A percentile compares a stretch with the other conserved stretches of the same genome.
phyloP scores from a whole-genome alignment of 2,329 filamentous ascomycete species.

The Fusarium citri region DNA sequence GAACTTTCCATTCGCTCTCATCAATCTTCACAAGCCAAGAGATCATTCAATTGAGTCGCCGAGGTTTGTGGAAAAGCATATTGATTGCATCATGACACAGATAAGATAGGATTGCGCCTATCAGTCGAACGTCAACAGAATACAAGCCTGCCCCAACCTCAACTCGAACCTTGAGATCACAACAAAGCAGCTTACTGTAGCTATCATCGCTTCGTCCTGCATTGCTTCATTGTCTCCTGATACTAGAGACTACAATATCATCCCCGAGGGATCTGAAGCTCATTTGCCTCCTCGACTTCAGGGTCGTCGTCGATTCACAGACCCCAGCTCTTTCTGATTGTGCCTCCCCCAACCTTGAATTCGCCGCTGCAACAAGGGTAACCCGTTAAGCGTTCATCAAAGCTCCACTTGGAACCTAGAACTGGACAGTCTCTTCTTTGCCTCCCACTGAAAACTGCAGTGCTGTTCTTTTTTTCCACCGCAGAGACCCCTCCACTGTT shows the following conservation, averaged over 20 bases:
- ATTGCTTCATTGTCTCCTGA: conserved; percentile 8
- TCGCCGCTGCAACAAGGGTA: conserved; percentile 30
- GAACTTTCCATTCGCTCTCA: conserved; percentile 27
- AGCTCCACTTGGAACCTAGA: conserved; percentile 10
- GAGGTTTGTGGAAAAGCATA: conserved; percentile 13
- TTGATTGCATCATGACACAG: not conserved
- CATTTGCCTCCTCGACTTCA: conserved; percentile 15
- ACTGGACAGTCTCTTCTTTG: conserved; percentile 17
- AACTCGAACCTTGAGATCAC: conserved; percentile 11
- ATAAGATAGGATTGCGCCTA: conserved; percentile 9
- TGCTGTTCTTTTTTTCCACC: conserved; percentile 22
- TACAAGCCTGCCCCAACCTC: conserved; percentile 35
- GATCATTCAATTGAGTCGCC: conserved; percentile 3
- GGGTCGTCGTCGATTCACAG: conserved; percentile 18
- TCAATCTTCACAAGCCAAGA: conserved; percentile 41
- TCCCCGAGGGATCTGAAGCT: not conserved
- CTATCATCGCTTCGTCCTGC: not conserved
- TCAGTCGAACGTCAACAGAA: conserved; percentile 33
- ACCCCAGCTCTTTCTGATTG: conserved; percentile 20
- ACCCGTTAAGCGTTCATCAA: conserved; percentile 12
- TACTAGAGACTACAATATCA: not conserved
- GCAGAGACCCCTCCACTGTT: conserved; percentile 10
- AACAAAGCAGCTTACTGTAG: conserved; percentile 4
- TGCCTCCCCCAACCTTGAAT: conserved; percentile 31
- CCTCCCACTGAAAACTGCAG: conserved; percentile 11